phyloP scores from a whole-genome alignment of 805 yeast species.

The Myxozyma vanderwaltii region DNA sequence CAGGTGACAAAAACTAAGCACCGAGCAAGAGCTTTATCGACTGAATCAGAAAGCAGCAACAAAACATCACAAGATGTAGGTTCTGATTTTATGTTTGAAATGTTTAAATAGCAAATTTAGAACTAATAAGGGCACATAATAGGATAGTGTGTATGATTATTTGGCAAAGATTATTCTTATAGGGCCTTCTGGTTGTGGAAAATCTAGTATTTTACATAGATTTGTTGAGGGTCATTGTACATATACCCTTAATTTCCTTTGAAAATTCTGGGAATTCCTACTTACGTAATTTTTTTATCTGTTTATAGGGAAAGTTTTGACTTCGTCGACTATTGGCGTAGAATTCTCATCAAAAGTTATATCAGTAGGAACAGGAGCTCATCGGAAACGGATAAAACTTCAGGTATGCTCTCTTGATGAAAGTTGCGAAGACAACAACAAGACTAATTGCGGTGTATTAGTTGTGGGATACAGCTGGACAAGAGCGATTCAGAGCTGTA shows the following conservation, averaged over 20 bases:
- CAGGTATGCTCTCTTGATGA: constrained; percentile 25
- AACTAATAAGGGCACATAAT: background rate
- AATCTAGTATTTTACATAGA: constrained; percentile 50
- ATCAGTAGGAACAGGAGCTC: constrained; percentile 40
- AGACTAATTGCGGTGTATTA: too few relatives aligned
- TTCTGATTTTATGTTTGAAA: too few relatives aligned
- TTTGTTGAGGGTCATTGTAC: constrained; percentile 45
- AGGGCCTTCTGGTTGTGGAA: constrained; percentile 54
- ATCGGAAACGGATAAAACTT: constrained; percentile 36
- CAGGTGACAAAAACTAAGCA: constrained; percentile 12
- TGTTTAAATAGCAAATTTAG: background rate
- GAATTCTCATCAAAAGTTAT: constrained; percentile 46
- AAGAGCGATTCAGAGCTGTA: constrained; percentile 91
- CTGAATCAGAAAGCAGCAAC: constrained; percentile 18
- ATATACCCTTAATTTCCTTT: constrained; percentile 6
- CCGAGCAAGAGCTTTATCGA: constrained; percentile 16
- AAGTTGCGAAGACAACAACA: background rate
- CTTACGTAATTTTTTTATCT: constrained; percentile 1
- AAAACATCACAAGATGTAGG: constrained; percentile 19
- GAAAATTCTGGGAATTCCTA: background rate
- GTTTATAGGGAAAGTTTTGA: constrained; percentile 40
- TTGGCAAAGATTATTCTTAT: constrained; percentile 46
- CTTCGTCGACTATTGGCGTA: constrained; percentile 46
- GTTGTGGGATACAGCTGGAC: constrained; percentile 98
- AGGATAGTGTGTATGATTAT: constrained; percentile 42